Conservation (phyloP, 768 basidiomycete genomes). For the Lyophyllum atratum region DNA sequence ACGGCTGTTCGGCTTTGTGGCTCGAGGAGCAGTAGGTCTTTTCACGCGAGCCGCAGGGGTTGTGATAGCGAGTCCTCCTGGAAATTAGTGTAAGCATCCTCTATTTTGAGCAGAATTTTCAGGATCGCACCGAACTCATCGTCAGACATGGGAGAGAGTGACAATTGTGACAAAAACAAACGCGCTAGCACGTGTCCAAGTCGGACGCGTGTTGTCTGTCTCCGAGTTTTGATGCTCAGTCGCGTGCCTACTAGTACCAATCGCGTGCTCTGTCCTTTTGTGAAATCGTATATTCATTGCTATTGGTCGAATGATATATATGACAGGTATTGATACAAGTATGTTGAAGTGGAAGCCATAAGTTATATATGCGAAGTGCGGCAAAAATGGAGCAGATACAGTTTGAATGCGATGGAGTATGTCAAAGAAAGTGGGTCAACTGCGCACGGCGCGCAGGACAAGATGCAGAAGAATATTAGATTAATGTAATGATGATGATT, state of each 20-base stretch:
- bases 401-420: too few relatives aligned
- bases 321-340: neutral
- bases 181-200: constrained; percentile 22
- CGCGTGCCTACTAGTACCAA: too few relatives aligned
- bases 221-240: too few relatives aligned
- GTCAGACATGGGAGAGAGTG: constrained; percentile 18
- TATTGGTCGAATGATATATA: neutral
- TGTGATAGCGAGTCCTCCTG: constrained; percentile 19
- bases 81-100: neutral
- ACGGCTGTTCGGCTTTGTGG: constrained; percentile 11
- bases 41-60: constrained; percentile 9
- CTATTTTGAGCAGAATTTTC: neutral
- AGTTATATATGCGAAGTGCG: neutral
- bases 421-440: constrained; percentile 5
- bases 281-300: neutral
- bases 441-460: constrained; percentile 2
- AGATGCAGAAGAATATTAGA: neutral
- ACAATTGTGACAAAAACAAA: constrained; percentile 18
- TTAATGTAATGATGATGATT: neutral
- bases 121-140: constrained; percentile 18
- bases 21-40: constrained; percentile 3
- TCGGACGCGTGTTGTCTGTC: constrained; percentile 12
- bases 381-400: too few relatives aligned
- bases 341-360: neutral
- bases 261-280: too few relatives aligned